Evolutionary conservation across 2,329 filamentous ascomycete species (phyloP).

Genomic region (Hymenoscyphus scutula): DNA sequence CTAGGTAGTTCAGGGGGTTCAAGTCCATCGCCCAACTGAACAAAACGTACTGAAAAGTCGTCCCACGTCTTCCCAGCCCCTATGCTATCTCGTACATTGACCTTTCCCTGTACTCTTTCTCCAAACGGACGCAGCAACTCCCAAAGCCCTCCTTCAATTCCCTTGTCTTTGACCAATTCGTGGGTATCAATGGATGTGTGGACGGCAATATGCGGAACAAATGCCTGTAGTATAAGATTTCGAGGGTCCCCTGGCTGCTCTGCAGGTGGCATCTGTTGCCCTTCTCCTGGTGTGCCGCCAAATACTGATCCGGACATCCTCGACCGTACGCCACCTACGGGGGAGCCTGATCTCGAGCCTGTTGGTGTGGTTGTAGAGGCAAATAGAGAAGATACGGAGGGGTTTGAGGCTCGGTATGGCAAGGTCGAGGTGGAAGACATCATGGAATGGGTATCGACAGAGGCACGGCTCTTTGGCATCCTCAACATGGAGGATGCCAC

Average conservation of each 20-base stretch:
- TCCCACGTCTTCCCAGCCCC: slow-evolving; percentile 81
- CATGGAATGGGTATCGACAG: slow-evolving; percentile 49
- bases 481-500: slow-evolving; percentile 49
- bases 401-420: slow-evolving; percentile 53
- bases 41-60: slow-evolving; percentile 87
- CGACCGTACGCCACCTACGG: slow-evolving; percentile 59
- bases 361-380: slow-evolving; percentile 66
- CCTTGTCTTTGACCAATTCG: slow-evolving; percentile 75
- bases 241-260: slow-evolving; percentile 47
- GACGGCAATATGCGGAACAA: slow-evolving; percentile 85
- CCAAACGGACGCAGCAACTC: slow-evolving; percentile 89
- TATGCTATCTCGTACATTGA: slow-evolving; percentile 86
- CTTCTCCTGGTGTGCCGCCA: slow-evolving; percentile 40
- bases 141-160: slow-evolving; percentile 77
- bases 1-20: slow-evolving; percentile 47
- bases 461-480: slow-evolving; percentile 58
- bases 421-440: slow-evolving; percentile 48
- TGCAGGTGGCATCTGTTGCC: slow-evolving; percentile 25
- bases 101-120: slow-evolving; percentile 80
- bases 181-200: slow-evolving; percentile 87
- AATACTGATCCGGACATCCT: slow-evolving; percentile 59
- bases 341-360: slow-evolving; percentile 66
- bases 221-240: slow-evolving; percentile 74
- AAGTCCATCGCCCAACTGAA: slow-evolving; percentile 61
- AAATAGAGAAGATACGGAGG: slow-evolving; percentile 60